These are phyloP conservation scores for Heliamphora exappendiculata DNA, from an alignment of 148 eudicot genomes.

Conservation along the genomic window DNA sequence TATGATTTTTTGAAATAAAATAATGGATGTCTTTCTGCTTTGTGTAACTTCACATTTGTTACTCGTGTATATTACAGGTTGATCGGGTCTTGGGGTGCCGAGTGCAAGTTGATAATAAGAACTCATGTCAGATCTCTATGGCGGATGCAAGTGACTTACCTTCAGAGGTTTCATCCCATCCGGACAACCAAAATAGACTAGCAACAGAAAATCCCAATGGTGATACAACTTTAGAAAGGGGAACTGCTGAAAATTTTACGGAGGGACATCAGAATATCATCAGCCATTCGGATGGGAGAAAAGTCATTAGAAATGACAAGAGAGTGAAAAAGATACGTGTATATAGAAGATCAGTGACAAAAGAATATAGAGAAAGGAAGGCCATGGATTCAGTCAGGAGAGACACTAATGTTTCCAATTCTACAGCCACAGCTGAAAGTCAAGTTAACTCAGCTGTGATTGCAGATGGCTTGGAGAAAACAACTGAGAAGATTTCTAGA, in stretches of 20 bases:
- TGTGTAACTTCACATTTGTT: neutral
- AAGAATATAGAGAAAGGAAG: constrained; percentile 37
- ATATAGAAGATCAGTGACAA: constrained; percentile 31
- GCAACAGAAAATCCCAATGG: constrained; percentile 24
- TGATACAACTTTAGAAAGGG: constrained; percentile 22
- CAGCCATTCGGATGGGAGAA: constrained; percentile 17
- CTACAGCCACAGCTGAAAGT: constrained; percentile 17
- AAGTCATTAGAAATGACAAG: constrained; percentile 11
- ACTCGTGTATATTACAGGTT: constrained; percentile 52
- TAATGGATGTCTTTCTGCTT: neutral
- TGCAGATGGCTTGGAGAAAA: constrained; percentile 20
- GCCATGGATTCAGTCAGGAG: constrained; percentile 22
- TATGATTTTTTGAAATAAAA: neutral
- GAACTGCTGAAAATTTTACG: constrained; percentile 24
- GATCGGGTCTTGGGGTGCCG: constrained; percentile 93
- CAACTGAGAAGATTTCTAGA: constrained; percentile 6
- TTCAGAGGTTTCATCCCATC: constrained; percentile 21
- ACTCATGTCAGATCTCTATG: constrained; percentile 19
- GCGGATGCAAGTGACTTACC: constrained; percentile 23
- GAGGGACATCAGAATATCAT: constrained; percentile 16
- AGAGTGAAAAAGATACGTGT: constrained; percentile 35
- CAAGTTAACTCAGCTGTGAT: constrained; percentile 19
- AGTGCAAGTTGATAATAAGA: constrained; percentile 33
- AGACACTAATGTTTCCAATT: constrained; percentile 18
- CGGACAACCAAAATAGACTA: constrained; percentile 26